Evolutionary conservation across 495 filamentous ascomycete genomes (phyloP).

Genomic region (Chaetomidium leptoderma): DNA sequence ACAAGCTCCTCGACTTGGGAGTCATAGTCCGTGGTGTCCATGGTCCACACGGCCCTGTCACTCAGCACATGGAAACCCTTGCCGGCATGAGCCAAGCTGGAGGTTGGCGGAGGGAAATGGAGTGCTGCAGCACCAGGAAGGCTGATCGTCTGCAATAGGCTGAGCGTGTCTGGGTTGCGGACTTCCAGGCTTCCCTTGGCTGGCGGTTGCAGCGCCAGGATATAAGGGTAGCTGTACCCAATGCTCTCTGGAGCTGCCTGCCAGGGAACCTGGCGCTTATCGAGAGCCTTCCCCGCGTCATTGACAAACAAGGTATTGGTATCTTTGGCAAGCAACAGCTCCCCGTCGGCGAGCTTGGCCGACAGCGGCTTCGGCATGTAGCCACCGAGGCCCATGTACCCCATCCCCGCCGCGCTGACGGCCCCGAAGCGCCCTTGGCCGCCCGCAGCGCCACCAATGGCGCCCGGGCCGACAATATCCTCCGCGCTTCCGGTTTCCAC

Average conservation of each 20-base stretch:
- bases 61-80: conserved; percentile 91
- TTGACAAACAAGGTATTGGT: conserved; percentile 93
- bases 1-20: conserved; percentile 84
- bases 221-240: conserved; percentile 93
- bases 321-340: conserved; percentile 88
- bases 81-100: conserved; percentile 86
- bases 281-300: conserved; percentile 70
- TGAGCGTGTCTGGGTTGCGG: conserved; percentile 86
- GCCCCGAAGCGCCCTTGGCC: conserved; percentile 61
- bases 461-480: conserved; percentile 76
- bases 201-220: conserved; percentile 78
- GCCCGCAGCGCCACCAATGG: conserved; percentile 61
- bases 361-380: conserved; percentile 87
- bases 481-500: conserved; percentile 63
- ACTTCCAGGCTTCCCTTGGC: conserved; percentile 85
- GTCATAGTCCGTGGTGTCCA: conserved; percentile 91
- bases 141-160: conserved; percentile 75
- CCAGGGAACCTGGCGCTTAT: conserved; percentile 89
- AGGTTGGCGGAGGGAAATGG: conserved; percentile 91
- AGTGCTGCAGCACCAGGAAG: conserved; percentile 75
- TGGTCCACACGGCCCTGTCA: conserved; percentile 88
- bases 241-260: conserved; percentile 79
- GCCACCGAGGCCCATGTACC: conserved; percentile 89
- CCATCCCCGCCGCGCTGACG: conserved; percentile 68
- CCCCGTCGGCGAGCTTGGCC: conserved; percentile 71